Percentiles rank a stretch among this genome's conserved stretches.
Conservation (phyloP, 495 filamentous ascomycete species). For the Hapsidospora chrysogenum region DNA sequence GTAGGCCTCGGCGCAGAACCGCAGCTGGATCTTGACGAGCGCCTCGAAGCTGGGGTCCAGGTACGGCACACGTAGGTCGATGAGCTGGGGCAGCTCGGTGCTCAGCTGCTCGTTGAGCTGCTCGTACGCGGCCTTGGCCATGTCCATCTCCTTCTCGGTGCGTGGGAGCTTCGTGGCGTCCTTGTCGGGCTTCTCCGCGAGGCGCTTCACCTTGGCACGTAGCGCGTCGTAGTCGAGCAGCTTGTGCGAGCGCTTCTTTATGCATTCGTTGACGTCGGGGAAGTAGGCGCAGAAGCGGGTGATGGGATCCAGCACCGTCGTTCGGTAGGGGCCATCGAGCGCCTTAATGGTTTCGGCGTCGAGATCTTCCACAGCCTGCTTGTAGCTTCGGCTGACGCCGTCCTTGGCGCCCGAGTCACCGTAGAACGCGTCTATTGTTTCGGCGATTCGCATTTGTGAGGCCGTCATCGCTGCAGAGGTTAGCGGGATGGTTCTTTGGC, state of each 20-base stretch:
- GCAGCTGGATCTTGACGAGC: constrained; percentile 92
- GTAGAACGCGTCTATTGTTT: constrained; percentile 98
- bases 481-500: constrained; percentile 2
- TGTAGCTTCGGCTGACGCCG: constrained; percentile 89
- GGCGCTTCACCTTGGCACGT: constrained; percentile 87
- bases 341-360: constrained; percentile 98
- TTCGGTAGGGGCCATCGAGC: constrained; percentile 88
- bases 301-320: constrained; percentile 90
- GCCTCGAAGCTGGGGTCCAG: constrained; percentile 94
- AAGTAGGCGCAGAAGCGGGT: constrained; percentile 94
- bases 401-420: constrained; percentile 89
- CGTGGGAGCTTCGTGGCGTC: constrained; percentile 87
- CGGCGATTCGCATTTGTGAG: constrained; percentile 97
- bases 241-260: constrained; percentile 97
- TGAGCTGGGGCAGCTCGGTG: constrained; percentile 86
- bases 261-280: constrained; percentile 97
- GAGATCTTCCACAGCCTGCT: constrained; percentile 92
- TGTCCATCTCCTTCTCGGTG: constrained; percentile 84
- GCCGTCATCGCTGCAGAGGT: constrained; percentile 73
- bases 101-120: constrained; percentile 90
- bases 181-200: constrained; percentile 97
- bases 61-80: constrained; percentile 92
- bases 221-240: constrained; percentile 94
- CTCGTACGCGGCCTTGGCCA: constrained; percentile 87
- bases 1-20: constrained; percentile 96